A percentile compares a stretch with the other conserved stretches of the same genome.
Evolutionary conservation across 2,329 filamentous ascomycete species (phyloP).

Genomic region (Pseudogymnoascus sp.): DNA sequence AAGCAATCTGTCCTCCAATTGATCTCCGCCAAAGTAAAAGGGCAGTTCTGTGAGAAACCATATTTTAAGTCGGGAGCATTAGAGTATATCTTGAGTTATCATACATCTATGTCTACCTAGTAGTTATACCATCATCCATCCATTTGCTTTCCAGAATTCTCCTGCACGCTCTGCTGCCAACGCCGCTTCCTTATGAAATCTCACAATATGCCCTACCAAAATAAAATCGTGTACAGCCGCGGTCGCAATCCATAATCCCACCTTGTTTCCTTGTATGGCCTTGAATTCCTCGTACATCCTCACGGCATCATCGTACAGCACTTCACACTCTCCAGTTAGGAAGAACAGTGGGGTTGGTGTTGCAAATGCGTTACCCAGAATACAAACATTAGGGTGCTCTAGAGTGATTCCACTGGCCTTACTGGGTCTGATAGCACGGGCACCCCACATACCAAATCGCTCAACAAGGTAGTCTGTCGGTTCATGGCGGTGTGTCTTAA

Average conservation of each 20-base stretch:
- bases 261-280: slow-evolving; percentile 31
- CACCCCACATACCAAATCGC: slow-evolving; percentile 37
- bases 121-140: neutral
- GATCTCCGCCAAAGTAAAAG: neutral
- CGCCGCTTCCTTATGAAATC: slow-evolving; percentile 33
- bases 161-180: neutral
- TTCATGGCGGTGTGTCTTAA: slow-evolving; percentile 14
- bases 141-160: neutral
- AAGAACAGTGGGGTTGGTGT: slow-evolving; percentile 34
- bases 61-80: neutral
- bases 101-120: neutral
- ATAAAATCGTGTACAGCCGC: slow-evolving; percentile 39
- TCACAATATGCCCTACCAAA: slow-evolving; percentile 32
- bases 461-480: slow-evolving; percentile 35
- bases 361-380: slow-evolving; percentile 30
- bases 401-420: slow-evolving; percentile 18
- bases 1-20: neutral
- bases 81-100: neutral
- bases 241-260: slow-evolving; percentile 34
- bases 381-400: slow-evolving; percentile 32
- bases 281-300: slow-evolving; percentile 32
- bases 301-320: slow-evolving; percentile 34
- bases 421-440: slow-evolving; percentile 25
- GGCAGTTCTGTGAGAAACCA: neutral
- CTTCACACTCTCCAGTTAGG: slow-evolving; percentile 34